These are phyloP conservation scores for Pestalotiopsis sp. DNA, from an alignment of 2,329 filamentous ascomycete species.

Conservation along the genomic window DNA sequence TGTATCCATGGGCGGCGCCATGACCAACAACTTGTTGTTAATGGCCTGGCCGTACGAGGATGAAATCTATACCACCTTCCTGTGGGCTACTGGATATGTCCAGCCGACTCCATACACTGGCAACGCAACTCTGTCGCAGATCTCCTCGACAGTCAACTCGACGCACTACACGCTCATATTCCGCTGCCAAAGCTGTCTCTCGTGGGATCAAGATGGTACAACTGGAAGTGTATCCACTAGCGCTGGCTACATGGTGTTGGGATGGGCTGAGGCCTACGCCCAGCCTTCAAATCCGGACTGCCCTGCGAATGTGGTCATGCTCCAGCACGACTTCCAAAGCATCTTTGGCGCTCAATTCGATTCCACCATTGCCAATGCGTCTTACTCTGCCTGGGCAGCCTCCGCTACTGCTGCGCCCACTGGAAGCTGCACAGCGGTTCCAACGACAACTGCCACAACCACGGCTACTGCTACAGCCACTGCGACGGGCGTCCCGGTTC, in stretches of 20 bases:
- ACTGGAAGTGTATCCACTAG: conserved; percentile 45
- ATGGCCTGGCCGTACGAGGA: conserved; percentile 56
- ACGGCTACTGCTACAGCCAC: conserved; percentile 26
- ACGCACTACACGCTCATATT: conserved; percentile 65
- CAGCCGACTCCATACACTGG: conserved; percentile 61
- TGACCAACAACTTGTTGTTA: conserved; percentile 59
- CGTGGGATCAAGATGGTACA: conserved; percentile 51
- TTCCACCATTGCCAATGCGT: conserved; percentile 35
- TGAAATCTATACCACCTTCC: conserved; percentile 57
- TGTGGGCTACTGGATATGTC: conserved; percentile 58
- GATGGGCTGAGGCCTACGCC: conserved; percentile 54
- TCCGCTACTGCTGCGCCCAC: conserved; percentile 41
- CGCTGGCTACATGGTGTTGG: conserved; percentile 45
- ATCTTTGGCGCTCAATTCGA: conserved; percentile 49
- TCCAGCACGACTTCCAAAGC: conserved; percentile 55
- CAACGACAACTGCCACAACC: conserved; percentile 21
- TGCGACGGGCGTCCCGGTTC: conserved; percentile 31
- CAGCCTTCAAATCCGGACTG: conserved; percentile 42
- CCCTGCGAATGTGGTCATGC: conserved; percentile 43
- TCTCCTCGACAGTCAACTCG: conserved; percentile 57
- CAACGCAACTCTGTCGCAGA: conserved; percentile 60
- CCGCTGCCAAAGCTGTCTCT: conserved; percentile 59
- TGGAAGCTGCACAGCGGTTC: conserved; percentile 27
- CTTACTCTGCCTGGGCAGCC: conserved; percentile 44
- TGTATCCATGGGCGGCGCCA: conserved; percentile 54